Evolutionary conservation across 2,329 filamentous ascomycete genomes (phyloP), one percentile per base, ranked within the genome.

Genomic region (Claviceps monticola): DNA sequence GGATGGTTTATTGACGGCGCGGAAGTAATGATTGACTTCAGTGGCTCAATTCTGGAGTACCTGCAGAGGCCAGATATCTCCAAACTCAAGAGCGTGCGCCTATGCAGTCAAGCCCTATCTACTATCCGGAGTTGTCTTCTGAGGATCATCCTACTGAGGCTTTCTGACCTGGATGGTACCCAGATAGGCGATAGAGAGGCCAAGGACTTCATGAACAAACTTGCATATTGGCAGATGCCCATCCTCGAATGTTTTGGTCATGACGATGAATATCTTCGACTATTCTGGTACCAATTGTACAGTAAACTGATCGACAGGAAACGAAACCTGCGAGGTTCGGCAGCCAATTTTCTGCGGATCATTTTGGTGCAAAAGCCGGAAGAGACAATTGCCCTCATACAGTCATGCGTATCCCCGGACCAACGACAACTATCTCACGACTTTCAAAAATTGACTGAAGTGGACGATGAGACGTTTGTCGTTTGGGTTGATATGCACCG

Each of bases 151-250:
- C 72, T 97, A 17, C 75, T 96, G 36, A 80, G 84, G 54, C 74
- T 98, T 4, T 95, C 90, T 0, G 88, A 95, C 59, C 76, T 90
- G 49, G 86, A 95, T 48, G 83, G 84, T 37, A 68, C 75, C 1
- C 57, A 80, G 50, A 74, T 72, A 1, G 70, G 76, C 2, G 78
- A 84, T 53, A 64, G 69, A 6, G 82, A 88, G 47, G 80, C 82
- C 0, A 75, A 84, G 26, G 71, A 76, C 0, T 88, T 94, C 53
- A 79, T 98, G 66, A 78, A 87, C 54, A 91, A 89, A 62, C 80
- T 98, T 60, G 81, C 88, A 0, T 97, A 96, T 66, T 98, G 93
- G 93, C 93, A 97, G 64, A 89, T 88, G 19, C 86, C 95, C 17
- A 81, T 98, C 16, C 72, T 98, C 16, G 83, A 83, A 2, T 81